phyloP scores from a whole-genome alignment of 2,329 filamentous ascomycete species.

The Bipolaris sorokiniana region DNA sequence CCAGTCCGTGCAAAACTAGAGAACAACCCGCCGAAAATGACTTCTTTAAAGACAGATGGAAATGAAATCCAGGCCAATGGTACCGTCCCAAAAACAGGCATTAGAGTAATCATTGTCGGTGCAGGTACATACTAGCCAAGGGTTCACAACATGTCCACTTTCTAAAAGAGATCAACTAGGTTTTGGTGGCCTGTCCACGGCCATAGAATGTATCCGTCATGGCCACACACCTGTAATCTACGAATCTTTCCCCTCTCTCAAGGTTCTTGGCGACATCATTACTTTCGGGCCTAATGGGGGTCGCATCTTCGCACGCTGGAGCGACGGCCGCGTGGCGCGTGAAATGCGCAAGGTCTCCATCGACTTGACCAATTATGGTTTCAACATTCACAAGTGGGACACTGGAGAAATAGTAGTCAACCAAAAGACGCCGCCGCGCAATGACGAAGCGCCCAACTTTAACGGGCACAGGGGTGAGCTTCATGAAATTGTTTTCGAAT shows the following conservation, averaged over 20 bases:
- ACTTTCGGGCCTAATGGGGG: conserved; percentile 67
- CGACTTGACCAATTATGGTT: conserved; percentile 60
- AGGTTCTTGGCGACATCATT: conserved; percentile 67
- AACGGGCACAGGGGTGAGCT: conserved; percentile 68
- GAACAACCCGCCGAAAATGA: conserved; percentile 30
- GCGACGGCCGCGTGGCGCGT: conserved; percentile 55
- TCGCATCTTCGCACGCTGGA: conserved; percentile 67
- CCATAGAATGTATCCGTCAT: conserved; percentile 67
- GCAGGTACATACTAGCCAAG: conserved; percentile 40
- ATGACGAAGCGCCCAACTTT: conserved; percentile 60
- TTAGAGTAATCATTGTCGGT: conserved; percentile 61
- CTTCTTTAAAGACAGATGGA: conserved; percentile 16
- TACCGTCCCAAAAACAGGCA: conserved; percentile 51
- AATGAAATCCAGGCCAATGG: conserved; percentile 1
- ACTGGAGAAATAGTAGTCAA: conserved; percentile 67
- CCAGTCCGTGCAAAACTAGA: conserved; percentile 29
- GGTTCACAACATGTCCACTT: background rate
- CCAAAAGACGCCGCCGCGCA: conserved; percentile 55
- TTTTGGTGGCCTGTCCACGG: conserved; percentile 67
- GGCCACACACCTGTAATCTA: conserved; percentile 66
- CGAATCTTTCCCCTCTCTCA: conserved; percentile 63
- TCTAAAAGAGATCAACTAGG: conserved; percentile 46
- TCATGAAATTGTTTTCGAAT: conserved; percentile 64
- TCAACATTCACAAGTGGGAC: conserved; percentile 65
- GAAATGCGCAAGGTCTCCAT: conserved; percentile 60